A percentile compares a stretch with the other conserved stretches of the same genome.
phyloP scores from a whole-genome alignment of 2,329 filamentous ascomycete genomes.

The Penicillium sp. region DNA sequence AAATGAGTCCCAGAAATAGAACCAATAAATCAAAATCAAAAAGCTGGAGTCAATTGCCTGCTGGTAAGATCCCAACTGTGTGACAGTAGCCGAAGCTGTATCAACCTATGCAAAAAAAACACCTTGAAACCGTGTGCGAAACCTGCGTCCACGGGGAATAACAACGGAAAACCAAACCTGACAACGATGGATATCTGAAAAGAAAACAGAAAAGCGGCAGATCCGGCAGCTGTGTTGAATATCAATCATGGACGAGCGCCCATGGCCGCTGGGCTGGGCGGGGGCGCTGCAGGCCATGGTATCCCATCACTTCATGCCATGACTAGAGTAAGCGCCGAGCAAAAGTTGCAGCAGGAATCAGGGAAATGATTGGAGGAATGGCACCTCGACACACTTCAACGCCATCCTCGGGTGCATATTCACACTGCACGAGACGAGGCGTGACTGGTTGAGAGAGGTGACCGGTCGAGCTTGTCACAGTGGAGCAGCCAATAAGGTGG shows the following conservation, averaged over 20 bases:
- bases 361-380: conserved; percentile 19
- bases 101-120: conserved; percentile 15
- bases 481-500: conserved; percentile 28
- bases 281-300: conserved; percentile 20
- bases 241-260: conserved; percentile 28
- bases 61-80: conserved; percentile 9
- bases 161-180: conserved; percentile 14
- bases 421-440: conserved; percentile 9
- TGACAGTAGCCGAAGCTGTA: conserved; percentile 21
- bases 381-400: conserved; percentile 1
- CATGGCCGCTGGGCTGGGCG: conserved; percentile 19
- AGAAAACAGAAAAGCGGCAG: conserved; percentile 16
- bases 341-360: conserved; percentile 6
- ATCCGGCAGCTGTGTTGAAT: conserved; percentile 27
- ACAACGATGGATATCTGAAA: conserved; percentile 21
- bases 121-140: conserved; percentile 27
- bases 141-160: conserved; percentile 31
- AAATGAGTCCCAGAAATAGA: neutral
- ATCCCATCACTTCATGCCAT: conserved; percentile 20
- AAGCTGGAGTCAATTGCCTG: conserved; percentile 12
- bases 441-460: conserved; percentile 28
- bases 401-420: conserved; percentile 16
- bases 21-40: neutral
- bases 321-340: conserved; percentile 34
- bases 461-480: conserved; percentile 36